Base-by-base conservation (phyloP, 2,329 filamentous ascomycete species). In the Microascus cirrosus region DNA sequence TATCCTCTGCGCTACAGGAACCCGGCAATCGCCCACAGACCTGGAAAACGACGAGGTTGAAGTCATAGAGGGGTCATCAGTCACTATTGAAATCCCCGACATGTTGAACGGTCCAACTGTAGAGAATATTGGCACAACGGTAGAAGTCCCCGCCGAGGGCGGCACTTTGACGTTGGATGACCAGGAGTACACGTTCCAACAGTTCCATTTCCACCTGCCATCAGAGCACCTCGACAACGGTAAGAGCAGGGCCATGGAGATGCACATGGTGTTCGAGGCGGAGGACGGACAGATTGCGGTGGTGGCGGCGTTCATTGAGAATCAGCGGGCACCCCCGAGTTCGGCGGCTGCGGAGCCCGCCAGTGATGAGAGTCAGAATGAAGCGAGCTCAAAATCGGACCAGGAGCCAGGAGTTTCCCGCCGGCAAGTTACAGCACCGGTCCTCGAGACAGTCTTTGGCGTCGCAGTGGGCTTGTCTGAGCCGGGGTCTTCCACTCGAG, bases 181-280 rank as follows among this genome's bases (percentile, higher is more conserved):
- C 35, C 65, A 66, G 18, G 64, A 70, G 18, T 82, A 76, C 66
- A 64, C 62, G 0, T 69, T 83, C 18, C 69, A 69, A 54, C 81
- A 84, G 62, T 83, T 83, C 69, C 81, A 84, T 67, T 81, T 84
- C 69, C 81, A 84, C 64, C 78, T 79, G 0, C 81, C 82, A 0
- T 79, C 77, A 52, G 82, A 85, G 71, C 82, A 85, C 63, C 73
- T 76, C 55, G 70, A 83, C 65, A 62, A 74, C 65, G 66, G 74
- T 7, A 68, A 70, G 61, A 66, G 70, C 63, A 73, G 66, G 58
- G 69, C 72, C 13, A 63, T 73, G 60, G 73, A 75, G 61, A 68
- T 72, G 45, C 73, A 75, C 62, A 72, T 74, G 60, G 73, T 75
- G 12, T 71, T 73, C 57, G 62, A 73, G 62, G 63, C 24, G 22